Evolutionary conservation across 2,329 filamentous ascomycete genomes (phyloP).

Genomic region (Trichoderma endophyticum): DNA sequence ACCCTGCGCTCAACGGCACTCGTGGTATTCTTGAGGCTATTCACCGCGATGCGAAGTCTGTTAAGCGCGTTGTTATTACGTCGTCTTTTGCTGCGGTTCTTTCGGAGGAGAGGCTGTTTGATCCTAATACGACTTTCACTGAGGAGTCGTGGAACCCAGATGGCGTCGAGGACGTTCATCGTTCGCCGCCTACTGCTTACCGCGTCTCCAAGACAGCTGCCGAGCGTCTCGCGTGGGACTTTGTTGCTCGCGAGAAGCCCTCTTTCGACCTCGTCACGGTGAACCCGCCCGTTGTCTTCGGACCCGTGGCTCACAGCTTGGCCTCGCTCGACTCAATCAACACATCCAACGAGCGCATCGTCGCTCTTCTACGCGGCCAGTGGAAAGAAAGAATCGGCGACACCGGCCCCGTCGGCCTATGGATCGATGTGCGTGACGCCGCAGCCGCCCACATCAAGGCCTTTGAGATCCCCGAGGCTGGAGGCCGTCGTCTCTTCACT

Average conservation of each 20-base stretch:
- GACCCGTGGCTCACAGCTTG: constrained; percentile 50
- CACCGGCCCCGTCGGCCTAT: constrained; percentile 42
- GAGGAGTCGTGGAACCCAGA: constrained; percentile 55
- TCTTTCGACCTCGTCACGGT: constrained; percentile 52
- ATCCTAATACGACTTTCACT: constrained; percentile 42
- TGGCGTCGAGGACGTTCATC: constrained; percentile 43
- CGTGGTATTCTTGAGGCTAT: constrained; percentile 71
- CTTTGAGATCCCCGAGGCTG: constrained; percentile 46
- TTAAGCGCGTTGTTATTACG: constrained; percentile 68
- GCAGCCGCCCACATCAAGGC: constrained; percentile 52
- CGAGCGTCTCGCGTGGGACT: constrained; percentile 54
- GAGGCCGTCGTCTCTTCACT: constrained; percentile 51
- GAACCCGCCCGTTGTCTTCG: constrained; percentile 54
- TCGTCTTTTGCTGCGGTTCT: constrained; percentile 55
- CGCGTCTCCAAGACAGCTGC: constrained; percentile 54
- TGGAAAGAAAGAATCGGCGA: constrained; percentile 46
- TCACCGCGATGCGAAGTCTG: constrained; percentile 52
- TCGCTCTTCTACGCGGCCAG: constrained; percentile 47
- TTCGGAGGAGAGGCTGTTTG: constrained; percentile 34
- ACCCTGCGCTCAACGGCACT: constrained; percentile 57
- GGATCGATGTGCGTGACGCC: constrained; percentile 56
- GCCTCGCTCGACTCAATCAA: constrained; percentile 46
- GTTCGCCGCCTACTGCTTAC: constrained; percentile 45
- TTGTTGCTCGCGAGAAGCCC: constrained; percentile 42
- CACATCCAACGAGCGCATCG: constrained; percentile 53